phyloP scores from a whole-genome alignment of 495 filamentous ascomycete genomes.

The Penicillium fimorum region DNA sequence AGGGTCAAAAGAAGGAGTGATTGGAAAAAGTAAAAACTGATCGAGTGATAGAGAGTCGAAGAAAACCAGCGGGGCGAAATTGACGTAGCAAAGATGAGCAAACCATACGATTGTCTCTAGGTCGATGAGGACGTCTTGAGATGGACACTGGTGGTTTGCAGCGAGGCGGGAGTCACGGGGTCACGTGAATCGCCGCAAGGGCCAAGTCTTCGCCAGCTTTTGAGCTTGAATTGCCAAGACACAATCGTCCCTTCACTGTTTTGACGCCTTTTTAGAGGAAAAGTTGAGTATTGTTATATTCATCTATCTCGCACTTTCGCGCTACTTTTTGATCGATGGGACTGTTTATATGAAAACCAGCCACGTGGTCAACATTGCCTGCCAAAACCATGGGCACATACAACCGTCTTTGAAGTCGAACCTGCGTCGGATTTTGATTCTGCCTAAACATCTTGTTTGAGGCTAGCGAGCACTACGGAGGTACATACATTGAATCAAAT shows the following conservation, averaged over 20 bases:
- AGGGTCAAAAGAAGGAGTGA: constrained; percentile 32
- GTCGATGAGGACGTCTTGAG: constrained; percentile 24
- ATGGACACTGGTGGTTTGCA: constrained; percentile 43
- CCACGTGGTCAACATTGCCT: background rate
- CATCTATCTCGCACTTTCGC: background rate
- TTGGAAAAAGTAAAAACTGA: constrained; percentile 19
- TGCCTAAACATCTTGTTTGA: background rate
- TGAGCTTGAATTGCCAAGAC: constrained; percentile 11
- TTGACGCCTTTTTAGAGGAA: background rate
- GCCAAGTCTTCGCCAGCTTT: constrained; percentile 27
- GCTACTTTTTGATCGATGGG: background rate
- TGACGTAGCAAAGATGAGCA: constrained; percentile 21
- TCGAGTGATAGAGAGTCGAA: constrained; percentile 16
- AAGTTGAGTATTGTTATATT: background rate
- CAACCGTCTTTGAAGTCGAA: constrained; percentile 5
- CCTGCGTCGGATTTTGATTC: background rate
- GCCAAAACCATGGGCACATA: background rate
- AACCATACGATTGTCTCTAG: constrained; percentile 24
- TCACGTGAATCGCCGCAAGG: constrained; percentile 28
- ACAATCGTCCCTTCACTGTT: background rate
- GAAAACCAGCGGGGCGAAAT: constrained; percentile 4
- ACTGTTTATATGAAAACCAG: background rate
- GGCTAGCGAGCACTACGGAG: background rate
- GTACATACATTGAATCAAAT: background rate
- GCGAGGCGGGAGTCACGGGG: constrained; percentile 42